Conservation (phyloP, 352 stramenopile species). For the Bremia lactucae region DNA sequence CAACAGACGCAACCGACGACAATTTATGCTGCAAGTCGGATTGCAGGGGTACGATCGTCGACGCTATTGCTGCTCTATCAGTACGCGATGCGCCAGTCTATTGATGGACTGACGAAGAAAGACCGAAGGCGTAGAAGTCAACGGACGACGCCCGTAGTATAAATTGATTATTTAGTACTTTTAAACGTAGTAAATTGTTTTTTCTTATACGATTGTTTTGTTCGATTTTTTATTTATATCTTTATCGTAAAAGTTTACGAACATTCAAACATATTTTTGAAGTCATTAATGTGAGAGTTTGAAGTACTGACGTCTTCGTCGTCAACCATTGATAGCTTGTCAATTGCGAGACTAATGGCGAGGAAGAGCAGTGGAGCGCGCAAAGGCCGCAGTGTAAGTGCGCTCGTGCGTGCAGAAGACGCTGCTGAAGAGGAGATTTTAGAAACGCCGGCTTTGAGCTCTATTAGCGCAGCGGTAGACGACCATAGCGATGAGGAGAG, state of each 20-base stretch:
- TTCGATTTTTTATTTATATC: no score
- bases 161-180: no score
- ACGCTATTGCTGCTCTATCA: conserved; percentile 72
- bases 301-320: no score
- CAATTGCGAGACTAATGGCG: no score
- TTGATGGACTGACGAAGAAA: conserved; percentile 18
- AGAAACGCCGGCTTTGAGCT: conserved; percentile 66
- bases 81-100: conserved; percentile 40
- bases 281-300: no score
- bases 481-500: conserved; percentile 18
- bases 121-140: conserved; percentile 22
- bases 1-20: conserved; percentile 74
- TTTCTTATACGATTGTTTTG: no score
- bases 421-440: conserved; percentile 76
- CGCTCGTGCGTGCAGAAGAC: conserved; percentile 59
- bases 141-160: no score
- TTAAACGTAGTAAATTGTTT: no score
- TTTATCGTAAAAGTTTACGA: no score
- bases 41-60: conserved; percentile 82
- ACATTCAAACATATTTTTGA: no score
- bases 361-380: conserved; percentile 30
- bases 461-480: conserved; percentile 9
- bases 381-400: conserved; percentile 31
- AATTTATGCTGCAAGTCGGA: conserved; percentile 92
- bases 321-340: no score